phyloP scores from a whole-genome alignment of 2,329 filamentous ascomycete species.

The Neonectria hederae region DNA sequence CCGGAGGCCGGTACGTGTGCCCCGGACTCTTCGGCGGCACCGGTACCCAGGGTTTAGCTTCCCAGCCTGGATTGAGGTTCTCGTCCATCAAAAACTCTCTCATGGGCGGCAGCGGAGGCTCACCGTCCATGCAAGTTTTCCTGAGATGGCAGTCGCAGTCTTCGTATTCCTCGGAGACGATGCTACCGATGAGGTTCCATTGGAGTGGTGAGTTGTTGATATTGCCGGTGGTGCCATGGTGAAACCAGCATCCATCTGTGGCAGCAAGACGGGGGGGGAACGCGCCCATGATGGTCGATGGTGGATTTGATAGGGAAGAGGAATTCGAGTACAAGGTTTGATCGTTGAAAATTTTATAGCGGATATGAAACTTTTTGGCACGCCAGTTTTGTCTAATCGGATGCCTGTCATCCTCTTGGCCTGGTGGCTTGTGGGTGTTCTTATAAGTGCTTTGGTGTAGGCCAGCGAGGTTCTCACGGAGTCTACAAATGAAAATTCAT shows the following conservation, averaged over 20 bases:
- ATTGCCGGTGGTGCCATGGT: neutral
- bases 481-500: neutral
- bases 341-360: neutral
- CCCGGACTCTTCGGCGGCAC: neutral
- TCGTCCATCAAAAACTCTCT: constrained; percentile 9
- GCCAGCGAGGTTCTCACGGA: neutral
- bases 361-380: too few species aligned
- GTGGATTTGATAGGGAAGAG: neutral
- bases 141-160: constrained; percentile 13
- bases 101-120: constrained; percentile 12
- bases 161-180: neutral
- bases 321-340: neutral
- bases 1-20: neutral
- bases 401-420: neutral
- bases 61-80: neutral
- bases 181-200: neutral
- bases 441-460: neutral
- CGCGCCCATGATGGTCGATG: neutral
- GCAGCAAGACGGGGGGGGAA: neutral
- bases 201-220: neutral
- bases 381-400: neutral
- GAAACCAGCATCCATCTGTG: neutral
- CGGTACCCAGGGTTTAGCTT: neutral
- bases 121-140: constrained; percentile 4
- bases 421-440: neutral